A percentile compares a stretch with the other conserved stretches of the same genome.
Evolutionary conservation across 208 protist genomes (phyloP).

Genomic region (Acanthamoeba castellanii): DNA sequence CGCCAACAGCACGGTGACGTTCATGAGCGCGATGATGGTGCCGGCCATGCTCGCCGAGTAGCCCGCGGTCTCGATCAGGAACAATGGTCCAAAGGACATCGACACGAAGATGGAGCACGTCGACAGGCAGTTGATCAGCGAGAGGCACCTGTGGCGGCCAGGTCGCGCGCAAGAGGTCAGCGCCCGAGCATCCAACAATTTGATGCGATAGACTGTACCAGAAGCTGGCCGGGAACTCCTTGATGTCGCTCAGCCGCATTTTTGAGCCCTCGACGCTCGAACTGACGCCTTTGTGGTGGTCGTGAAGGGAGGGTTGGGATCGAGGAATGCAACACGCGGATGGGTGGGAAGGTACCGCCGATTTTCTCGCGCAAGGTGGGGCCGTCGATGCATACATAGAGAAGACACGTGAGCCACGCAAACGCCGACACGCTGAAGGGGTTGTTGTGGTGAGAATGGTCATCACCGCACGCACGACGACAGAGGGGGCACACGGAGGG

Average conservation of each 20-base stretch:
- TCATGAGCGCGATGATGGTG: constrained; percentile 40
- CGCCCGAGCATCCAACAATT: background rate
- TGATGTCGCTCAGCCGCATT: constrained; percentile 50
- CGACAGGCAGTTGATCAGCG: constrained; percentile 67
- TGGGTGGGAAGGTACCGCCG: background rate
- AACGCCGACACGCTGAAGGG: constrained; percentile 43
- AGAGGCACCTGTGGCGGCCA: background rate
- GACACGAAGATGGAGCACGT: constrained; percentile 70
- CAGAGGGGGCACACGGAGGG: too few species aligned
- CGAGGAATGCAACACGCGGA: background rate
- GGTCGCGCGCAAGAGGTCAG: too few species aligned
- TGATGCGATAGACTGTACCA: background rate
- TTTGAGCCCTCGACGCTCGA: background rate
- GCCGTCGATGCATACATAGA: background rate
- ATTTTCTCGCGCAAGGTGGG: background rate
- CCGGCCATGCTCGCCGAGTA: constrained; percentile 35
- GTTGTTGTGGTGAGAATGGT: background rate
- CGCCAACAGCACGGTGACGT: constrained; percentile 40
- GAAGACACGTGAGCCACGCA: constrained; percentile 44
- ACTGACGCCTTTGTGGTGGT: background rate
- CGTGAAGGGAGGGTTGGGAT: background rate
- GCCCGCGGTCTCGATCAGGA: constrained; percentile 42
- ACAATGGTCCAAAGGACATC: constrained; percentile 66
- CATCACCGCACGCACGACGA: too few species aligned
- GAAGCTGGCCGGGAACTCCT: constrained; percentile 57